These are phyloP conservation scores for Crithidia bombi DNA, from an alignment of 208 protist genomes.

Conservation along the genomic window DNA sequence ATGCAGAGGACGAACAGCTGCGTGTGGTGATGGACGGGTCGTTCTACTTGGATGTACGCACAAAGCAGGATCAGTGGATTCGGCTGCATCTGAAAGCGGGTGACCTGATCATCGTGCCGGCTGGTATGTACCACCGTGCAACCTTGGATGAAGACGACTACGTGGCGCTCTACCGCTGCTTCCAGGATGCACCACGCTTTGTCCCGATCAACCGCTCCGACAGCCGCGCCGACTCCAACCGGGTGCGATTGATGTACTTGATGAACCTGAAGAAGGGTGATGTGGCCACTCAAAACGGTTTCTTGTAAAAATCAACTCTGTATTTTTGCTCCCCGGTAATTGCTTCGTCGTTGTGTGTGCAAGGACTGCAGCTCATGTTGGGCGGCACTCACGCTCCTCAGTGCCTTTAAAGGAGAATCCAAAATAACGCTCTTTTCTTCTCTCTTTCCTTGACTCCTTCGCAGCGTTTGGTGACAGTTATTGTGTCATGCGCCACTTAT, in stretches of 20 bases:
- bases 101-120: slow-evolving; percentile 88
- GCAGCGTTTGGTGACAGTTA: too few relatives aligned
- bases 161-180: slow-evolving; percentile 81
- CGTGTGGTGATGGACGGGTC: slow-evolving; percentile 90
- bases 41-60: slow-evolving; percentile 93
- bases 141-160: slow-evolving; percentile 91
- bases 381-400: too few relatives aligned
- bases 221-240: slow-evolving; percentile 66
- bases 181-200: slow-evolving; percentile 85
- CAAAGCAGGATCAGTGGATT: slow-evolving; percentile 93
- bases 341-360: too few relatives aligned
- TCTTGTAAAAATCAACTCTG: slow-evolving; percentile 36
- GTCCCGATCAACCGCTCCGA: slow-evolving; percentile 79
- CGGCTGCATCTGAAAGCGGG: slow-evolving; percentile 76
- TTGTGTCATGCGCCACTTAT: too few relatives aligned
- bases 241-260: slow-evolving; percentile 82
- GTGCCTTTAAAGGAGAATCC: too few relatives aligned
- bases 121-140: slow-evolving; percentile 87
- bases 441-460: too few relatives aligned
- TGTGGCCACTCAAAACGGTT: slow-evolving; percentile 78
- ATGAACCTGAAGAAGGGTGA: slow-evolving; percentile 90
- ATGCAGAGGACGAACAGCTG: slow-evolving; percentile 94
- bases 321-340: too few relatives aligned
- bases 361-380: too few relatives aligned
- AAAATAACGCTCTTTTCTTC: too few relatives aligned